These are phyloP conservation scores for Tothia fuscella DNA, from an alignment of 2,329 filamentous ascomycete genomes.

Conservation along the genomic window DNA sequence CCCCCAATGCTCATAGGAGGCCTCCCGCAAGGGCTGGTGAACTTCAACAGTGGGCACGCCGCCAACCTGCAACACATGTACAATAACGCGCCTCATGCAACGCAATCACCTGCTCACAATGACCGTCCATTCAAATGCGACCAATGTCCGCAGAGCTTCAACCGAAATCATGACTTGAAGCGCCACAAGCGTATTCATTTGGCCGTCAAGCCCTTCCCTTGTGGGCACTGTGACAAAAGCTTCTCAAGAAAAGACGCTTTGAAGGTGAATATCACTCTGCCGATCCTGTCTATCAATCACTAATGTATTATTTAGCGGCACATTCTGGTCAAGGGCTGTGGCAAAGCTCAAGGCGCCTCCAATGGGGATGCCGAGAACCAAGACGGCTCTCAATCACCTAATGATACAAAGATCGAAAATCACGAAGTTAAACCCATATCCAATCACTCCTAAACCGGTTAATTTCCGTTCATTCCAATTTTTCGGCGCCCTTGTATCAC, in stretches of 20 bases:
- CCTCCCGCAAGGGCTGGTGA: conserved; percentile 44
- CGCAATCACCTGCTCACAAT: conserved; percentile 41
- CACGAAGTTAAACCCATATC: conserved; percentile 8
- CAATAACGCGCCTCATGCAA: conserved; percentile 40
- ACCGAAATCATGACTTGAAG: conserved; percentile 91
- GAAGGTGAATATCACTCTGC: conserved; percentile 54
- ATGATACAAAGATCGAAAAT: conserved; percentile 5
- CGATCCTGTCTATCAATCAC: not conserved
- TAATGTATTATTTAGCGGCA: conserved; percentile 39
- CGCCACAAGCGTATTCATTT: conserved; percentile 91
- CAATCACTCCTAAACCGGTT: too few relatives aligned
- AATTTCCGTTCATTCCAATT: too few relatives aligned
- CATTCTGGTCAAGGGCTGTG: conserved; percentile 56
- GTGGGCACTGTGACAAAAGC: conserved; percentile 83
- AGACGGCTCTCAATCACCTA: conserved; percentile 18
- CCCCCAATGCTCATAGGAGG: conserved; percentile 60
- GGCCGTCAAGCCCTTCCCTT: conserved; percentile 91
- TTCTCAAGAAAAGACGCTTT: conserved; percentile 94
- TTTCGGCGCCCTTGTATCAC: conserved; percentile 3
- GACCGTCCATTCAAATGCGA: conserved; percentile 94
- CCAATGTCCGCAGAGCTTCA: conserved; percentile 84
- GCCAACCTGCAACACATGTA: conserved; percentile 53
- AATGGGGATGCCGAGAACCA: conserved; percentile 24
- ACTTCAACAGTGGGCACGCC: conserved; percentile 49
- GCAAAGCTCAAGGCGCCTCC: conserved; percentile 33